These are phyloP conservation scores for Rosellinia necatrix DNA, from an alignment of 2,329 filamentous ascomycete genomes.

Conservation along the genomic window DNA sequence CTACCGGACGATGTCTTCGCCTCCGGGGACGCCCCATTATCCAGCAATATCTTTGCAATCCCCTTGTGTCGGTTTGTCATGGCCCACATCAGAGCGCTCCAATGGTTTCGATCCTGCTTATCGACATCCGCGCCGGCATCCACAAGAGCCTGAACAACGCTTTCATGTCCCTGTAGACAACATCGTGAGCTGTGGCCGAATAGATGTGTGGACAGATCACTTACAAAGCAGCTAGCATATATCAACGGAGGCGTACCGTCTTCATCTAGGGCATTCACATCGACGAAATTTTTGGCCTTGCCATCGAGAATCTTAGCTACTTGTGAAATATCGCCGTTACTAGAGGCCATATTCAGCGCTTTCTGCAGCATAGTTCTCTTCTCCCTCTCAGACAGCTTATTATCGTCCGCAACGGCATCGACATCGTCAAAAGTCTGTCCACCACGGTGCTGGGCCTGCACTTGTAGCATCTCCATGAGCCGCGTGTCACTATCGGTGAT, in stretches of 20 bases:
- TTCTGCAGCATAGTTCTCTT: conserved; percentile 85
- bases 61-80: conserved; percentile 98
- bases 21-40: conserved; percentile 93
- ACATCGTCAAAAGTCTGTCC: conserved; percentile 76
- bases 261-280: conserved; percentile 87
- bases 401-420: conserved; percentile 75
- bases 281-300: conserved; percentile 73
- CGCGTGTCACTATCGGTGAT: conserved; percentile 79
- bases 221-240: conserved; percentile 95
- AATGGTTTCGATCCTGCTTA: conserved; percentile 92
- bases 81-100: conserved; percentile 99
- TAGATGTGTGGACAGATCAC: conserved; percentile 41
- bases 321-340: conserved; percentile 88
- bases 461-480: conserved; percentile 93
- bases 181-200: conserved; percentile 5
- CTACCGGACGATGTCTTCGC: conserved; percentile 92
- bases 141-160: conserved; percentile 82
- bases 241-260: conserved; percentile 96
- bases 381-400: conserved; percentile 72
- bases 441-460: conserved; percentile 84
- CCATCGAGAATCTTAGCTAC: conserved; percentile 77
- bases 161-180: conserved; percentile 74
- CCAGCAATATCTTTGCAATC: conserved; percentile 89
- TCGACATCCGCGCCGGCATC: conserved; percentile 88
- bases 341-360: conserved; percentile 90